Conservation (phyloP, 441 rosid genomes). For the Lepidium campestre region DNA sequence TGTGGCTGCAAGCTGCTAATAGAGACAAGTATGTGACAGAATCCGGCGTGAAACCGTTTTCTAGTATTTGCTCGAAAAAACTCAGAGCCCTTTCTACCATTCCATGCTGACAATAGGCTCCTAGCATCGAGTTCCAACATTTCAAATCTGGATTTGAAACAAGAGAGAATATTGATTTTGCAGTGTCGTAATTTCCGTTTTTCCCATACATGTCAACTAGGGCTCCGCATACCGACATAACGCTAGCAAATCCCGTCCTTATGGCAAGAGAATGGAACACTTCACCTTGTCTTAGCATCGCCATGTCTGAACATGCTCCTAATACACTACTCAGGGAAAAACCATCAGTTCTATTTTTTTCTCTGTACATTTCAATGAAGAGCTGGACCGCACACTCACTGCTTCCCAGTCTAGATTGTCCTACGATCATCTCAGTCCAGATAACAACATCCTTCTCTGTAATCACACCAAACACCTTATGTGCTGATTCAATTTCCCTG, state of each 20-base stretch:
- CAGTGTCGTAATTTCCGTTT: constrained; percentile 52
- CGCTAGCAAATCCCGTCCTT: constrained; percentile 46
- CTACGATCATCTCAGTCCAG: constrained; percentile 91
- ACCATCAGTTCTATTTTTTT: constrained; percentile 51
- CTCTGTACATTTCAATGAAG: constrained; percentile 50
- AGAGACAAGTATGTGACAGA: constrained; percentile 69
- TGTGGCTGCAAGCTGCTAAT: constrained; percentile 73
- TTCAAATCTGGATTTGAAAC: constrained; percentile 61
- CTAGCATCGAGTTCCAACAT: constrained; percentile 86
- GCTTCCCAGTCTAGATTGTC: constrained; percentile 65
- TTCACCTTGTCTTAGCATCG: constrained; percentile 67
- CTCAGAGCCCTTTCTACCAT: constrained; percentile 52
- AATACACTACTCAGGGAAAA: constrained; percentile 73
- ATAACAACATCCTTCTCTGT: constrained; percentile 62
- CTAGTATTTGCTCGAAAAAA: constrained; percentile 41
- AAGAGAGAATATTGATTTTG: constrained; percentile 44
- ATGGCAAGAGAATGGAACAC: constrained; percentile 59
- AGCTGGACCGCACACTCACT: constrained; percentile 46
- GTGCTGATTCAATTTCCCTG: constrained; percentile 49
- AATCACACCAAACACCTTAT: constrained; percentile 38
- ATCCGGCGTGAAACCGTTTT: constrained; percentile 48
- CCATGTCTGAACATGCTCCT: constrained; percentile 77
- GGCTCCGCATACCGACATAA: constrained; percentile 66
- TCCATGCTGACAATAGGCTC: constrained; percentile 75
- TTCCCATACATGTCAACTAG: constrained; percentile 81